Percentiles rank a stretch among this genome's conserved stretches.
Evolutionary conservation across 805 yeast species (phyloP).

Genomic region (Tetrapisispora pingtungensis): DNA sequence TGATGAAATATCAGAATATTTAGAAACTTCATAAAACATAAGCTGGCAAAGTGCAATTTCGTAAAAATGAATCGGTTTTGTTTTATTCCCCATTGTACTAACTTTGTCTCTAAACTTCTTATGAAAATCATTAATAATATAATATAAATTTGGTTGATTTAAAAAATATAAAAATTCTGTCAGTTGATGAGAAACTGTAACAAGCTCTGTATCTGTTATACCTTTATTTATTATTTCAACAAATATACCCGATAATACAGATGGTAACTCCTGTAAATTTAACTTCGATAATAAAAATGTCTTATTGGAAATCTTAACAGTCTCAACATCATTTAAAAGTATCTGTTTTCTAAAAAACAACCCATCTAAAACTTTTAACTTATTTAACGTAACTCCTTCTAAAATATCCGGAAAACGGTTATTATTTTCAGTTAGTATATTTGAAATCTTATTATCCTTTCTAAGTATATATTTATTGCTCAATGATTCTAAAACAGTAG

Average conservation of each 20-base stretch:
- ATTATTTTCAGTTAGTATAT: background rate
- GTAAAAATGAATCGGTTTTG: slow-evolving; percentile 27
- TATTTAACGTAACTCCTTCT: background rate
- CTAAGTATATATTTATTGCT: slow-evolving; percentile 13
- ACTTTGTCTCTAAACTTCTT: slow-evolving; percentile 20
- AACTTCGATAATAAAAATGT: slow-evolving; percentile 16
- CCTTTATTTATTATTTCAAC: slow-evolving; percentile 18
- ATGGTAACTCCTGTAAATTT: slow-evolving; percentile 4
- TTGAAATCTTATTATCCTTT: background rate
- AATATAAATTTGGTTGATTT: slow-evolving; percentile 13
- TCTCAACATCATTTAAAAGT: slow-evolving; percentile 13
- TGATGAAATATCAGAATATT: slow-evolving; percentile 13
- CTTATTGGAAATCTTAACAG: slow-evolving; percentile 8
- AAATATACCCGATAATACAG: slow-evolving; percentile 11
- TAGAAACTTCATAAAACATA: slow-evolving; percentile 19
- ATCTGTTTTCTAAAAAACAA: slow-evolving; percentile 7
- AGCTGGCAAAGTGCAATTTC: slow-evolving; percentile 24
- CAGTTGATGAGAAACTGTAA: slow-evolving; percentile 8
- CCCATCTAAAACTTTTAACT: slow-evolving; percentile 7
- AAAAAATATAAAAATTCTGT: slow-evolving; percentile 15
- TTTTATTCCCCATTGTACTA: slow-evolving; percentile 11
- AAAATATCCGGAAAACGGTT: background rate
- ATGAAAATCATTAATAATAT: slow-evolving; percentile 19
- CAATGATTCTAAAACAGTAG: slow-evolving; percentile 22
- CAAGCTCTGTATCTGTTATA: slow-evolving; percentile 20